phyloP scores from a whole-genome alignment of 1,284 basidiomycete genomes.

The Coniferiporia sulphurascens region DNA sequence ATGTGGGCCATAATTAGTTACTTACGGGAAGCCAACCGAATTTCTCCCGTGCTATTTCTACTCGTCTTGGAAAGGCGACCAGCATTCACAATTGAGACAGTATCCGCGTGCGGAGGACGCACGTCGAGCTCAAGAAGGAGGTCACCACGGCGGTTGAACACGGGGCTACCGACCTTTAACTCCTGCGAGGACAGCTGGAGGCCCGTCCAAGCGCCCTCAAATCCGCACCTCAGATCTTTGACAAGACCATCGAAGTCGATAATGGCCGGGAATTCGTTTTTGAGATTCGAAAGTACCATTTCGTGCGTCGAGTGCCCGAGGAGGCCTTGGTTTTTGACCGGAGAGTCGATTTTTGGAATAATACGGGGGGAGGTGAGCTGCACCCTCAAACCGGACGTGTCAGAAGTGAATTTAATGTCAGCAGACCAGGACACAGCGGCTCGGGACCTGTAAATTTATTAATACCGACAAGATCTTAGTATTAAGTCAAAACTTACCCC shows the following conservation, averaged over 20 bases:
- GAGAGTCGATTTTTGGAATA: slow-evolving; percentile 1
- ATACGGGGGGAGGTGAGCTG: slow-evolving; percentile 2
- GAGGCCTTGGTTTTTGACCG: slow-evolving; percentile 6
- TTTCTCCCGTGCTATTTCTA: too few relatives aligned
- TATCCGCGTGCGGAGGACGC: not conserved
- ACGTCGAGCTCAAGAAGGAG: slow-evolving; percentile 29
- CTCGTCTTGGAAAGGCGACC: too few relatives aligned
- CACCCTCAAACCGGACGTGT: slow-evolving; percentile 3
- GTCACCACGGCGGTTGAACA: slow-evolving; percentile 30
- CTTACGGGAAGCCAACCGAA: too few relatives aligned
- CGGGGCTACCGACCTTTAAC: slow-evolving; percentile 28
- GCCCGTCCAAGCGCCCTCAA: slow-evolving; percentile 30
- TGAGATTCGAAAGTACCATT: slow-evolving; percentile 20
- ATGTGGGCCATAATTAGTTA: too few relatives aligned
- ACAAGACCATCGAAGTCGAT: slow-evolving; percentile 25
- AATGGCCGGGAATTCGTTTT: slow-evolving; percentile 22
- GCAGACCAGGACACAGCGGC: slow-evolving; percentile 12
- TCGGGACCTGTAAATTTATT: not conserved
- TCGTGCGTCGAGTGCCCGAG: slow-evolving; percentile 19
- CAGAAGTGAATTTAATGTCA: slow-evolving; percentile 6
- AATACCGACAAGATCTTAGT: not conserved
- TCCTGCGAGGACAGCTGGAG: slow-evolving; percentile 26
- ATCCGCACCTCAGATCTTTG: slow-evolving; percentile 24
- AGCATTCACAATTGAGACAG: too few relatives aligned
- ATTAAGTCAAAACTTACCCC: slow-evolving; percentile 3